phyloP scores from a whole-genome alignment of 2,329 filamentous ascomycete species.

The Chaetomium olivaceum region DNA sequence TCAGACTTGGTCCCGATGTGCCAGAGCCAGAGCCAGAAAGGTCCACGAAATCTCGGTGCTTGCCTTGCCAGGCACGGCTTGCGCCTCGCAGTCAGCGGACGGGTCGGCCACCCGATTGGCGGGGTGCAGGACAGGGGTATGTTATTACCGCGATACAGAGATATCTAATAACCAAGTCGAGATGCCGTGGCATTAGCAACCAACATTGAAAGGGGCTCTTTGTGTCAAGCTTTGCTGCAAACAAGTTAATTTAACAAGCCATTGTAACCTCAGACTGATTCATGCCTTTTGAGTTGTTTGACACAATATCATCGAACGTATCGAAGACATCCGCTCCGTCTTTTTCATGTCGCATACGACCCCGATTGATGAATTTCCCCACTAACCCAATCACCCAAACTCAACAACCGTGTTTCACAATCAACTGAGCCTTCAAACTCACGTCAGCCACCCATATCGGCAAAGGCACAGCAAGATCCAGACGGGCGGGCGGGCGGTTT shows the following conservation, averaged over 20 bases:
- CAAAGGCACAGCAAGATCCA: background rate
- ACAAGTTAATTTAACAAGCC: background rate
- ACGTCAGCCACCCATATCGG: background rate
- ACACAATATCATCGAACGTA: too few species aligned
- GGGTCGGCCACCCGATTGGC: slow-evolving; percentile 9
- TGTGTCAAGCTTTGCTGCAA: background rate
- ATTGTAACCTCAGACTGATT: background rate
- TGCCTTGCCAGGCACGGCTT: slow-evolving; percentile 9
- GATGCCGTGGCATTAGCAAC: background rate
- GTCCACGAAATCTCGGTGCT: slow-evolving; percentile 20
- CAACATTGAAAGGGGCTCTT: background rate
- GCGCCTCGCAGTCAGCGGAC: slow-evolving; percentile 1
- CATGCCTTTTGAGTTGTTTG: too few species aligned
- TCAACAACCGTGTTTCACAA: background rate
- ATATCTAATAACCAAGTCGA: background rate
- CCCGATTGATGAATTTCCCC: background rate
- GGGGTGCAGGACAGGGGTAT: slow-evolving; percentile 6
- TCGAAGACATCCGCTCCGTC: too few species aligned
- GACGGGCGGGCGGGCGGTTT: background rate
- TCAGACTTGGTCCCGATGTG: background rate
- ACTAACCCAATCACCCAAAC: background rate
- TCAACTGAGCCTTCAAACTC: background rate
- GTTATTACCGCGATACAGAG: background rate
- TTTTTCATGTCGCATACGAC: too few species aligned
- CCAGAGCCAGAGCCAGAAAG: background rate